A percentile compares a stretch with the other conserved stretches of the same genome.
These are phyloP conservation scores for Phytophthora pini DNA, from an alignment of 352 stramenopile species.

Conservation along the genomic window DNA sequence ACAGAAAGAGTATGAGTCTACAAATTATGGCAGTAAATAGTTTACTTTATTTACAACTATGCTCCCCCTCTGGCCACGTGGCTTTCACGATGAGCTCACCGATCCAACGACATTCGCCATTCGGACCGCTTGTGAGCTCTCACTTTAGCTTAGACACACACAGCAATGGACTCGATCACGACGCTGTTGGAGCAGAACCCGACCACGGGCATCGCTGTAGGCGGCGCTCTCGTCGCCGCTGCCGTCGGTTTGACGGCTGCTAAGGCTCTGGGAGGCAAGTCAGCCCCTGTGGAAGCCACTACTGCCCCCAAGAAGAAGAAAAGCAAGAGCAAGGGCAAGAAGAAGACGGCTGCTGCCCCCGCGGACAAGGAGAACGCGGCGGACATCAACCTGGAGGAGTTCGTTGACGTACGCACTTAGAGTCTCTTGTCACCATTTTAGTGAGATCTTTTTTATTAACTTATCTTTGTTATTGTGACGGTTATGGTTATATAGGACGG, in stretches of 20 bases:
- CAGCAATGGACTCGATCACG: constrained; percentile 67
- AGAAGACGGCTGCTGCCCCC: constrained; percentile 45
- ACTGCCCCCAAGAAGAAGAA: constrained; percentile 59
- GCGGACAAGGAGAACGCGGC: constrained; percentile 38
- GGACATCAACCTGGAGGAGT: constrained; percentile 75
- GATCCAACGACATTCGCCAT: constrained; percentile 28
- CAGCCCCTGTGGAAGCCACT: constrained; percentile 17
- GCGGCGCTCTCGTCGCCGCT: constrained; percentile 68
- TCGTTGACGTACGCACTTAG: constrained; percentile 47
- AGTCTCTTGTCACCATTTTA: neutral
- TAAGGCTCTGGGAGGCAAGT: constrained; percentile 64
- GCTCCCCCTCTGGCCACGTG: constrained; percentile 1
- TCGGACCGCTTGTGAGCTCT: constrained; percentile 3
- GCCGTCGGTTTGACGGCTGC: constrained; percentile 73
- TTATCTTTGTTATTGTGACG: neutral
- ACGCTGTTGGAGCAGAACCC: constrained; percentile 71
- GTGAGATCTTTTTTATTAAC: constrained; percentile 8
- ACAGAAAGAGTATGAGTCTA: too few relatives aligned
- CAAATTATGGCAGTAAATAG: constrained; percentile 4
- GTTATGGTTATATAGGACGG: constrained; percentile 47
- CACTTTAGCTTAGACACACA: neutral
- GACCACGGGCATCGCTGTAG: constrained; percentile 66
- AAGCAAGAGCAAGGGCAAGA: constrained; percentile 66
- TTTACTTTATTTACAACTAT: constrained; percentile 5
- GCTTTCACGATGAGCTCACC: constrained; percentile 5